Evolutionary conservation across 2,329 filamentous ascomycete species (phyloP), one percentile per base, ranked within the genome.

Genomic region (Nemania sp.): DNA sequence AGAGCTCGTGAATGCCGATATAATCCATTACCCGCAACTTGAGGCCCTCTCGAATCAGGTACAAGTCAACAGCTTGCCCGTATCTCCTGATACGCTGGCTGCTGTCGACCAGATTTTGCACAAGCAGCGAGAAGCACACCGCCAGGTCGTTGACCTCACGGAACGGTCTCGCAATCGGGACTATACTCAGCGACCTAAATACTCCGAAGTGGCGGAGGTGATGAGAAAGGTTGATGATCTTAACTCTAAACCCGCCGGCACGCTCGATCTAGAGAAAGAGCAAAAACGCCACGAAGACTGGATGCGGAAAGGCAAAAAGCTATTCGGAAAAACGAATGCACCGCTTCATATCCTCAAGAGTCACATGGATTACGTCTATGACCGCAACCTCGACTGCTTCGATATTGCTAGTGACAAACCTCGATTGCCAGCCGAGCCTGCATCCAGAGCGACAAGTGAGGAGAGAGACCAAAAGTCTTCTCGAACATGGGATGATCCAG

Each of bases 311-410:
- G 96, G 96, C 58, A 99, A 99, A 82, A 98, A 98, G 79, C 82
- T 99, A 0, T 99, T 99, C 77, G 96, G 96, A 60, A 99, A 99
- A 80, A 96, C 96, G 1, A 99, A 99, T 77, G 96, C 96, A 1
- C 96, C 96, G 1, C 84, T 99, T 13, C 96, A 99, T 79, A 99
- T 99, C 71, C 86, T 99, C 29, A 96, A 95, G 76, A 92, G 91
- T 66, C 95, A 99, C 74, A 94, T 99, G 89, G 92, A 97, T 73
- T 93, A 96, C 77, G 96, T 99, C 3, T 86, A 96, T 56, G 92
- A 94, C 75, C 92, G 94, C 55, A 99, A 99, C 76, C 84, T 89
- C 66, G 92, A 93, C 76, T 99, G 96, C 80, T 98, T 99, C 77
- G 94, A 98, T 74, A 88, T 96, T 66, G 87, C 90, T 41, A 82